Evolutionary conservation across 2,329 filamentous ascomycete genomes (phyloP).

Genomic region (Colletotrichum euphorbiae): DNA sequence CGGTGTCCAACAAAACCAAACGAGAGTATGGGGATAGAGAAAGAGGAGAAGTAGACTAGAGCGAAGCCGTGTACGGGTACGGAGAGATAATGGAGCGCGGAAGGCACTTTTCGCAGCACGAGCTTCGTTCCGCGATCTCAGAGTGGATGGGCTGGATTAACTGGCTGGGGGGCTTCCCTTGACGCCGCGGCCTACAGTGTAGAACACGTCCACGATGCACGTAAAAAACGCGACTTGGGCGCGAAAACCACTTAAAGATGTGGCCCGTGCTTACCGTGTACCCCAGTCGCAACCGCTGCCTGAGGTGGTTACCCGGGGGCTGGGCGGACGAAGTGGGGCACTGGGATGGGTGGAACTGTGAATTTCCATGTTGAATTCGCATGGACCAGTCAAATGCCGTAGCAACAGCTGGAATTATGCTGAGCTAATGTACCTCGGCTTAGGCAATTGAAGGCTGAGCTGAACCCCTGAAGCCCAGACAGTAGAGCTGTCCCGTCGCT

Average conservation of each 20-base stretch:
- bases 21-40: slow-evolving; percentile 23
- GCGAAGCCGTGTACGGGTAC: slow-evolving; percentile 22
- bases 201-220: slow-evolving; percentile 41
- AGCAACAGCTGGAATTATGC: slow-evolving; percentile 6
- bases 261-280: slow-evolving; percentile 42
- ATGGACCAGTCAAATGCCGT: slow-evolving; percentile 21
- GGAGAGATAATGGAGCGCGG: slow-evolving; percentile 15
- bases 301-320: slow-evolving; percentile 32
- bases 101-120: slow-evolving; percentile 28
- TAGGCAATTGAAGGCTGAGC: neutral
- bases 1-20: slow-evolving; percentile 20
- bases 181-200: too few species aligned
- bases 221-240: slow-evolving; percentile 42
- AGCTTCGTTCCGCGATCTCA: slow-evolving; percentile 10
- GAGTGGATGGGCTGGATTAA: slow-evolving; percentile 29
- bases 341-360: slow-evolving; percentile 17
- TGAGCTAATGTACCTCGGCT: slow-evolving; percentile 6
- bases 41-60: slow-evolving; percentile 19
- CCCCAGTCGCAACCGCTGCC: slow-evolving; percentile 12
- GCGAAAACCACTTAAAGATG: slow-evolving; percentile 40
- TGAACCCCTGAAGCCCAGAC: neutral
- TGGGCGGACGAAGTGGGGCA: slow-evolving; percentile 30
- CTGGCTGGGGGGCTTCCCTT: slow-evolving; percentile 31
- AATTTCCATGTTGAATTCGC: slow-evolving; percentile 24
- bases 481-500: neutral